Conservation (phyloP, 352 stramenopile species). For the Phytophthora meadii region DNA sequence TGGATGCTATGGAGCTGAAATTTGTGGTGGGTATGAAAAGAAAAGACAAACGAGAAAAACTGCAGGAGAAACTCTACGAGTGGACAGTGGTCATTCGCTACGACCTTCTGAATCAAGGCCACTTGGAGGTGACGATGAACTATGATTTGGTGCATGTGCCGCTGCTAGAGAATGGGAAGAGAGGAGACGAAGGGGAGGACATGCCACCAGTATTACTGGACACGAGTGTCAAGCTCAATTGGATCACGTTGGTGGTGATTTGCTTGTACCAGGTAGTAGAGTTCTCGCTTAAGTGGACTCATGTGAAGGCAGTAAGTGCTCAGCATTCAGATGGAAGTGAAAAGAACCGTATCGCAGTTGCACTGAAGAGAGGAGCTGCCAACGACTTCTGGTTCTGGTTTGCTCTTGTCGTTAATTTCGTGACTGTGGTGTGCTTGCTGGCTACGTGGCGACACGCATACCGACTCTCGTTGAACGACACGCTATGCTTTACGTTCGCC, state of each 20-base stretch:
- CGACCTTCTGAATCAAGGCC: constrained; percentile 72
- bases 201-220: constrained; percentile 62
- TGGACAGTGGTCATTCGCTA: constrained; percentile 76
- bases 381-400: constrained; percentile 79
- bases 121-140: constrained; percentile 71
- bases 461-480: constrained; percentile 58
- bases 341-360: constrained; percentile 18
- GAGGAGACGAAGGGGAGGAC: constrained; percentile 21
- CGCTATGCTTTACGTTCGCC: constrained; percentile 67
- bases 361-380: constrained; percentile 24
- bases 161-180: constrained; percentile 20
- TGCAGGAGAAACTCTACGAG: constrained; percentile 44
- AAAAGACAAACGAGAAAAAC: constrained; percentile 25
- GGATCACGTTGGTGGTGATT: constrained; percentile 50
- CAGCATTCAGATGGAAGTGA: constrained; percentile 1
- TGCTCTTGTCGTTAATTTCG: constrained; percentile 56
- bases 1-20: constrained; percentile 70
- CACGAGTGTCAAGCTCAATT: constrained; percentile 51
- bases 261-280: constrained; percentile 57
- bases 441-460: constrained; percentile 65
- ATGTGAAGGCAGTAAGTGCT: constrained; percentile 25
- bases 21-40: constrained; percentile 59
- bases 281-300: constrained; percentile 52
- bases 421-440: constrained; percentile 58
- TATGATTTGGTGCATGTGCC: constrained; percentile 48